Base-by-base conservation (phyloP, 345 rosid genomes). In the Corchorus capsularis region DNA sequence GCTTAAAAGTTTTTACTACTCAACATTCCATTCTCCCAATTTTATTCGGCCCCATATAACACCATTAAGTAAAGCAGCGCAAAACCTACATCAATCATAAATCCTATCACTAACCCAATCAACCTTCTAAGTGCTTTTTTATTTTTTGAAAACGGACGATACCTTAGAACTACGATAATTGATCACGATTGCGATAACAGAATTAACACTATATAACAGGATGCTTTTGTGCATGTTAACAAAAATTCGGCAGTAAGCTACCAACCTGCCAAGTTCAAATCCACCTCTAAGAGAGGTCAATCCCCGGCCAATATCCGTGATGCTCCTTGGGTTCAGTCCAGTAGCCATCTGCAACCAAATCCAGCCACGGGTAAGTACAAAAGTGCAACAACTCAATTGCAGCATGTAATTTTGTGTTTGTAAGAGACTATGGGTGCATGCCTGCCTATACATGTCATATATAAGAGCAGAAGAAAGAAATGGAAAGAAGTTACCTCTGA, bases 181-280 rank as follows among this genome's bases (percentile, higher is more conserved):
- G 10, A 45, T 45, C 8, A 32, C 32, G 27, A 61, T 61, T 61
- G 27, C 13, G 20, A n/a, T 14, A 61, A 60, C 35, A 19, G 35
- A 61, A 10, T 13, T 61, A 9, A 61, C 27, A 22, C 3, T 61
- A 7, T 27, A 22, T 8, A 4, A 11, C 39, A 61, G 11, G 9
- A 34, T 27, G 10, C 27, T 0, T 4, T 20, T 60, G 27, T 60
- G 39, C 4, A 27, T 60, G 32, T 22, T 60, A 27, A 35, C 5
- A 57, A 46, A 59, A 72, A 59, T 22, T 57, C 43, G 16, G 57
- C 12, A 3, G n/a, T 50, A 60, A 62, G 57, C 54, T 45, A 79
- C 90, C 75, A 56, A 92, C 98, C 98, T 91, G 85, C 91, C 89
- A 79, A 79, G 89, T 80, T 85, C 94, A 73, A 78, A 43, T 80